Percentiles rank a stretch among this genome's conserved stretches.
These are phyloP conservation scores for Penicillium janthinellum DNA, from an alignment of 2,329 filamentous ascomycete species.

Conservation along the genomic window DNA sequence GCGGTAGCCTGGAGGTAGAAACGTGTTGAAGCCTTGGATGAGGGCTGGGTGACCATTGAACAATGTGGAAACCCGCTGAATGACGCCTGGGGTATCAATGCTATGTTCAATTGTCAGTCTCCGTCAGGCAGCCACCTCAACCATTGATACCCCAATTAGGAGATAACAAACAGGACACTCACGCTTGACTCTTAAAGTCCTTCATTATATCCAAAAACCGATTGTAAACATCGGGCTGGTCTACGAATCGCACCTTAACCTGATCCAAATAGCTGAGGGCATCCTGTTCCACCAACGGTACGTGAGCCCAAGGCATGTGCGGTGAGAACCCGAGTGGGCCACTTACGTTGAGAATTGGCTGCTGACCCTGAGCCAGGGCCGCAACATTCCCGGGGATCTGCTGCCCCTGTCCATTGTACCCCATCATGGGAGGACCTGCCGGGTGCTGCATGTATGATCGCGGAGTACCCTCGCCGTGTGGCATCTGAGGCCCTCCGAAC, in stretches of 20 bases:
- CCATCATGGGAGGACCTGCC: constrained; percentile 56
- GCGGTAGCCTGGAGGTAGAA: constrained; percentile 89
- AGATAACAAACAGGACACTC: constrained; percentile 43
- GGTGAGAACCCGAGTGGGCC: constrained; percentile 11
- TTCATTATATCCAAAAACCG: constrained; percentile 99
- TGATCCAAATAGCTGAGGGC: constrained; percentile 96
- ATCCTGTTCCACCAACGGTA: constrained; percentile 58
- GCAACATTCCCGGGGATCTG: constrained; percentile 55
- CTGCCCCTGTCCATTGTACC: constrained; percentile 47
- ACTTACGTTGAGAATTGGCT: constrained; percentile 74
- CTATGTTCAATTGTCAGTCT: constrained; percentile 40
- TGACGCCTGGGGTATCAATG: constrained; percentile 96
- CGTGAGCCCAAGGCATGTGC: constrained; percentile 14
- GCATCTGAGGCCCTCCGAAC: constrained; percentile 66
- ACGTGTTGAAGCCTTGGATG: constrained; percentile 98
- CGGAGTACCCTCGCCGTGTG: constrained; percentile 54
- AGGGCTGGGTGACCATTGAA: constrained; percentile 94
- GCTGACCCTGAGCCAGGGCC: constrained; percentile 73
- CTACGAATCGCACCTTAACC: constrained; percentile 96
- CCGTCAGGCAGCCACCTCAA: not conserved
- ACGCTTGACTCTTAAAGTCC: constrained; percentile 97
- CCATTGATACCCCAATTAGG: not conserved
- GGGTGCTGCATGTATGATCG: constrained; percentile 65
- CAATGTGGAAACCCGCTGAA: constrained; percentile 90
- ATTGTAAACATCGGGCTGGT: constrained; percentile 97